These are phyloP conservation scores for Dittrichia graveolens DNA, from an alignment of 129 eudicot species.

Conservation along the genomic window DNA sequence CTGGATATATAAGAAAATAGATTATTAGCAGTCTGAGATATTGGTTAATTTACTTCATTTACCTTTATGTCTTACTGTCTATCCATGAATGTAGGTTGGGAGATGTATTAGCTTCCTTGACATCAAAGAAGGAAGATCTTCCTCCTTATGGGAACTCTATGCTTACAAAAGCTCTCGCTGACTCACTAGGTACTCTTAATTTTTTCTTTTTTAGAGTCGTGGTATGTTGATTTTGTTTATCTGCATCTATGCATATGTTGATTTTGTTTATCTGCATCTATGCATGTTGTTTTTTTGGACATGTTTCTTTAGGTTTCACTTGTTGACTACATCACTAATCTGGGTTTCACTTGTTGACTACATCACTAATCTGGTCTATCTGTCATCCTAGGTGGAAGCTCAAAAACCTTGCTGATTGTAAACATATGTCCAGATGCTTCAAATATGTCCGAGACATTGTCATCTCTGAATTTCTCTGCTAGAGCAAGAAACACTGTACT, in stretches of 20 bases:
- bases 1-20: not conserved
- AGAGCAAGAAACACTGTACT: conserved; percentile 80
- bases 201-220: too few species aligned
- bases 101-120: conserved; percentile 84
- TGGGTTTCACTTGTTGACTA: too few species aligned
- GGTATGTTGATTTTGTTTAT: not conserved
- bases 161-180: conserved; percentile 81
- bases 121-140: conserved; percentile 70
- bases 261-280: not conserved
- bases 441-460: conserved; percentile 73
- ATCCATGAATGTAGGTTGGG: conserved; percentile 64
- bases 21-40: not conserved
- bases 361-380: not conserved
- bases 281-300: not conserved
- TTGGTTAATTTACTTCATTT: not conserved
- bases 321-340: too few species aligned
- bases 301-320: too few species aligned
- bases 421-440: conserved; percentile 71
- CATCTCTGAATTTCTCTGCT: conserved; percentile 89
- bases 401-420: conserved; percentile 84
- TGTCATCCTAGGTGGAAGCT: conserved; percentile 75
- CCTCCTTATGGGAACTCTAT: conserved; percentile 88
- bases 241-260: not conserved
- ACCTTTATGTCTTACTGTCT: not conserved
- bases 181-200: conserved; percentile 73